Evolutionary conservation across 1,139 yeast genomes (phyloP), one percentile per base, ranked within the genome.

Genomic region (Sugiyamaella castrensis): DNA sequence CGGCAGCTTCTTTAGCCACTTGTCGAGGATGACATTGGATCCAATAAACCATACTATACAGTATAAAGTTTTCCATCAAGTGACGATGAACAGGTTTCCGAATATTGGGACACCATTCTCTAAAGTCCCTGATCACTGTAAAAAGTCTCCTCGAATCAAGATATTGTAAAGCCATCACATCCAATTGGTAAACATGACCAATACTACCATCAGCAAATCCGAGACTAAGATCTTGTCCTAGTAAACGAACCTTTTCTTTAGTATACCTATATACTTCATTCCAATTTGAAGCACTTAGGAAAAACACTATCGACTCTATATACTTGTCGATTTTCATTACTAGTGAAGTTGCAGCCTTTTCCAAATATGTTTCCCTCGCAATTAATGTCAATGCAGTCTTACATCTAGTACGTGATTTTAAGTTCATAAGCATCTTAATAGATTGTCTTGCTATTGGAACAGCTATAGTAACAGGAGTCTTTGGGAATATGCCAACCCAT

Each of bases 241-340:
- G n/a, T n/a, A n/a, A n/a, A n/a, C n/a, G n/a, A n/a, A 53, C 37
- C 34, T 47, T 30, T 4, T 46, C 34, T n/a, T 40, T 13, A 4
- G 56, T 47, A 12, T 48, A 44, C 1, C 51, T 42, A 40, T 63
- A 63, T 1, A 56, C 56, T 31, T 76, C 79, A 0, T 55, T 55
- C 35, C 85, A 80, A 60, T 82, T 81, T 1, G 85, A 69, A 1
- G 82, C 76, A 1, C 83, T 76, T 12, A 82, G 58, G 59, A 71
- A 82, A 43, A 79, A 70, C 33, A 80, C 61, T 2, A 77, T 63
- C 3, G 71, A 57, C 60, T 75, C 75, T 61, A 79, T 63, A 64
- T 73, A 70, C 11, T 60, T 56, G 58, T 80, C 84, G 38, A 80
- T 76, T 36, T 73, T 74, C 40, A 64, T 65, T 46, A 68, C 36